These are phyloP conservation scores for Ogataea dorogensis DNA, from an alignment of 805 yeast species.

Conservation along the genomic window DNA sequence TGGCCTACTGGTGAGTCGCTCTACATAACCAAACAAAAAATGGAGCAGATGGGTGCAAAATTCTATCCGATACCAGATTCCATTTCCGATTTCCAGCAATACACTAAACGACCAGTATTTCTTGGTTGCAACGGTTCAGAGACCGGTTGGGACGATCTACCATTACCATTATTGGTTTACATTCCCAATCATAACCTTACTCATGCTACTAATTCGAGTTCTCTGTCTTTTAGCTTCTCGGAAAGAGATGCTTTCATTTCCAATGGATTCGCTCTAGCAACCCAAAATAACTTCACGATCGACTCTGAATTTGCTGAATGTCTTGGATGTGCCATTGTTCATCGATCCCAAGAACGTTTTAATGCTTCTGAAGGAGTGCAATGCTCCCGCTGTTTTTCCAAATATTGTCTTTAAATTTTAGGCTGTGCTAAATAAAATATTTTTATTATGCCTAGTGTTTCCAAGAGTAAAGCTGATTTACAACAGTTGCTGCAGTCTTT, in stretches of 20 bases:
- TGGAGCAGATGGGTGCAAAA: conserved; percentile 45
- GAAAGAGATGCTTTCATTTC: conserved; percentile 58
- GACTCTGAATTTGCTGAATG: conserved; percentile 70
- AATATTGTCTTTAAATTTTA: conserved; percentile 55
- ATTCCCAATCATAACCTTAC: conserved; percentile 66
- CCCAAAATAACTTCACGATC: conserved; percentile 56
- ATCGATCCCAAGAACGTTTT: conserved; percentile 69
- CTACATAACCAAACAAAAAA: conserved; percentile 50
- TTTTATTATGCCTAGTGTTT: conserved; percentile 7
- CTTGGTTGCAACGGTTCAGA: conserved; percentile 74
- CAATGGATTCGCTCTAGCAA: conserved; percentile 70
- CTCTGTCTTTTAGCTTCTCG: conserved; percentile 54
- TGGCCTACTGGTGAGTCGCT: conserved; percentile 71
- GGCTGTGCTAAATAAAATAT: conserved; percentile 3
- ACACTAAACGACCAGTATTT: conserved; percentile 66
- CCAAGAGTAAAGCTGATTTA: conserved; percentile 17
- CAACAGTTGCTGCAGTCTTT: conserved; percentile 20
- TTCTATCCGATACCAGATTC: conserved; percentile 73
- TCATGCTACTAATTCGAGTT: conserved; percentile 59
- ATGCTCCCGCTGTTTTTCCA: conserved; percentile 64
- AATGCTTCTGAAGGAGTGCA: conserved; percentile 54
- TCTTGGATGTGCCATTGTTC: conserved; percentile 77
- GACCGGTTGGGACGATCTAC: conserved; percentile 40
- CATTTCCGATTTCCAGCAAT: conserved; percentile 54
- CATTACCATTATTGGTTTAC: conserved; percentile 72